Evolutionary conservation across 1,284 basidiomycete species (phyloP), one percentile per base, ranked within the genome.

Genomic region (Fomes fomentarius): DNA sequence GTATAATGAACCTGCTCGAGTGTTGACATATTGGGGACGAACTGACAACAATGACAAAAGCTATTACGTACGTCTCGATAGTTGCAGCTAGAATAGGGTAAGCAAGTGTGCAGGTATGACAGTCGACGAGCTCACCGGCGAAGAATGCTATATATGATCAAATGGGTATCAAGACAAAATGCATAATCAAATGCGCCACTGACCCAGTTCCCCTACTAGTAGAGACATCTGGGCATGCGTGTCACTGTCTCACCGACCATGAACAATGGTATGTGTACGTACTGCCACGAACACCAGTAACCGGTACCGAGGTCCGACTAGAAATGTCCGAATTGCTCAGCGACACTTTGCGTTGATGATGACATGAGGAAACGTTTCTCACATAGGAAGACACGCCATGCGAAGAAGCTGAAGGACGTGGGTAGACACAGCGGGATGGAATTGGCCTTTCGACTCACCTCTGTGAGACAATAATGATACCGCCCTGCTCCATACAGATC

Each of bases 1-100:
- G 53, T 5, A 50, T 49, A 3, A 50, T 41, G 31, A 47, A 50
- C 9, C 53, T 55, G n/a, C n/a, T n/a, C n/a, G n/a, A n/a, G n/a
- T n/a, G n/a, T n/a, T n/a, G n/a, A n/a, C n/a, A n/a, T n/a, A n/a
- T n/a, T n/a, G n/a, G n/a, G n/a, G n/a, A n/a, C n/a, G n/a, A n/a
- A n/a, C n/a, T n/a, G n/a, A n/a, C n/a, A n/a, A n/a, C n/a, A n/a
- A n/a, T n/a, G n/a, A n/a, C n/a, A n/a, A n/a, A n/a, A n/a, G 17
- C 6, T 24, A 6, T 1, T 10, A 45, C 53, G 21, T 3, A 55
- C 48, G 48, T 45, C 17, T 46, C 46, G 25, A 48, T 44, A 7
- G 53, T 55, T 15, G 45, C 53, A 17, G 53, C 50, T 51, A 28
- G 2, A 37, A 4, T 5, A 6, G 3, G 35, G 22, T 17, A 26